Evolutionary conservation across 2,329 filamentous ascomycete species (phyloP).

Genomic region (Aspergillus unguis): DNA sequence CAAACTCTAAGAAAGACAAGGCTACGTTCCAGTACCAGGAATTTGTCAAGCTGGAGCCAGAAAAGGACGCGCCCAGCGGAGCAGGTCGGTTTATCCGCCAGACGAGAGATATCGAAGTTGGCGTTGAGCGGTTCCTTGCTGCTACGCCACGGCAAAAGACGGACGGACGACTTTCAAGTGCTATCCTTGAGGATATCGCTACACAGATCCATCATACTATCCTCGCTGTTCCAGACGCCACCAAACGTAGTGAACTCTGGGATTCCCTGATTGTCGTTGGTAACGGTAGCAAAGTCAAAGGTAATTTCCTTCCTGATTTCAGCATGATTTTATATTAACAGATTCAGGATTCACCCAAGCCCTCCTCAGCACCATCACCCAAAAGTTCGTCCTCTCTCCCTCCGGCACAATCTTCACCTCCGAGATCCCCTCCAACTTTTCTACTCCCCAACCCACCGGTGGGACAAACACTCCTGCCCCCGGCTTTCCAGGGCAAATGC

Average conservation of each 20-base stretch:
- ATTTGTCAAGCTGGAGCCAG: slow-evolving; percentile 52
- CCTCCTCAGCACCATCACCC: slow-evolving; percentile 71
- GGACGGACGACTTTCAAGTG: slow-evolving; percentile 46
- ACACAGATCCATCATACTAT: slow-evolving; percentile 80
- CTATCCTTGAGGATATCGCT: slow-evolving; percentile 77
- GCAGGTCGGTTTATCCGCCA: slow-evolving; percentile 53
- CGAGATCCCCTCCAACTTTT: slow-evolving; percentile 89
- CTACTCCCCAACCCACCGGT: slow-evolving; percentile 84
- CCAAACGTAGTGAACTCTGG: slow-evolving; percentile 84
- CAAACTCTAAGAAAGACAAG: slow-evolving; percentile 58
- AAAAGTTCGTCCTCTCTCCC: slow-evolving; percentile 86
- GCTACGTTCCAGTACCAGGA: slow-evolving; percentile 62
- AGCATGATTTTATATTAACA: neutral
- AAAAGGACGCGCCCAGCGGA: slow-evolving; percentile 49
- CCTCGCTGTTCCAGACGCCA: slow-evolving; percentile 76
- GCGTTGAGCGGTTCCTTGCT: slow-evolving; percentile 59
- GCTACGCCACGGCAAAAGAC: slow-evolving; percentile 42
- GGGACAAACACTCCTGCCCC: slow-evolving; percentile 75
- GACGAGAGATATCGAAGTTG: slow-evolving; percentile 58
- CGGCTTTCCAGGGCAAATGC: slow-evolving; percentile 48
- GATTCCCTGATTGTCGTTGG: slow-evolving; percentile 88
- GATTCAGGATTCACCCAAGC: slow-evolving; percentile 77
- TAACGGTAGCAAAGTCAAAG: slow-evolving; percentile 69
- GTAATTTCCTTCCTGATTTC: slow-evolving; percentile 24
- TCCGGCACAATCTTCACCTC: slow-evolving; percentile 96